Base-by-base conservation (phyloP, 1,139 yeast species). In the Lodderomyces oxycetoniae region DNA sequence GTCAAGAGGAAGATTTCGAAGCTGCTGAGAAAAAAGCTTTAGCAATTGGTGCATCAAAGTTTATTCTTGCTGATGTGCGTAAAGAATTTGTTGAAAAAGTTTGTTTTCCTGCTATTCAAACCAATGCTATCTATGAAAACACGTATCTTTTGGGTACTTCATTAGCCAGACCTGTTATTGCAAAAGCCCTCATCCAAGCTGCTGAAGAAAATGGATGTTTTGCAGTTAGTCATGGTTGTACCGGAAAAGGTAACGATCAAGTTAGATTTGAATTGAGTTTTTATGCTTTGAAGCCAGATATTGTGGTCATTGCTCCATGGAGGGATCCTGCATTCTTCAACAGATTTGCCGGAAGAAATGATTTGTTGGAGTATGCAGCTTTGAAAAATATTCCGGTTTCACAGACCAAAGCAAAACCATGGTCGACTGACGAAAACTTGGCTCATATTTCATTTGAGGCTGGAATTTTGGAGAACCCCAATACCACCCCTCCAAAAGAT, bases 161-260 rank as follows among this genome's bases (percentile, higher is more conserved):
- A 12, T 74, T 91, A 53, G 98, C 98, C 35, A 85, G 98, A 72
- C 98, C 98, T 32, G 96, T 91, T 40, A 91, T 91, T 63, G 96
- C 98, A 38, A 81, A 89, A 68, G 98, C 98, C 33, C 98, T 91
- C 69, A 91, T 91, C 57, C 77, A 84, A 55, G 96, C 87, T 47
- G 98, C 98, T 44, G 94, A 88, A 69, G 79, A 85, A 55, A 91
- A 93, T 63, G 96, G 96, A 41, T 91, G 98, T 75, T 88, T 89
- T 53, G 97, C 97, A 36, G 98, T 91, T 37, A 80, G 96, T 34
- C 98, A 91, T 63, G 98, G 98, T 44, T 91, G 98, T 71, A 91
- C 98, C 49, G 98, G 98, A 71, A 91, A 91, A 73, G 98, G 98
- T 69, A 91, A 91, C 61, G 98, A 91, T 66, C 98, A 91, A 71